A percentile compares a stretch with the other conserved stretches of the same genome.
Evolutionary conservation across 2,329 filamentous ascomycete genomes (phyloP).

Genomic region (Orbilia brochopaga): DNA sequence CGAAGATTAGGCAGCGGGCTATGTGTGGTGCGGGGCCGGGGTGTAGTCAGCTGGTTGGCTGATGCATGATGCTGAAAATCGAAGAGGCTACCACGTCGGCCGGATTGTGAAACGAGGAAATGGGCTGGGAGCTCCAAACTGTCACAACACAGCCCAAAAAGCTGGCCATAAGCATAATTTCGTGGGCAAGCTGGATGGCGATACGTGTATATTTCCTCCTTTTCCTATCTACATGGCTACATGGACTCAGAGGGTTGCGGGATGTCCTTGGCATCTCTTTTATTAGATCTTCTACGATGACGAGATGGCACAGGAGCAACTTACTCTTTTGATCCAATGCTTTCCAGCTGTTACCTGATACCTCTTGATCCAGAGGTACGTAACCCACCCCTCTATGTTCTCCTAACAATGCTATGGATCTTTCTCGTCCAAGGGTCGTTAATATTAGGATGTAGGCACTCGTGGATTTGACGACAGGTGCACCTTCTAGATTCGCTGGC

Average conservation of each 20-base stretch:
- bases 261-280: too few species aligned
- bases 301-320: too few species aligned
- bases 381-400: too few species aligned
- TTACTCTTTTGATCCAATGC: too few species aligned
- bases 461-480: not conserved
- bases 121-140: slow-evolving; percentile 2
- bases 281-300: too few species aligned
- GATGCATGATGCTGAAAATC: not conserved
- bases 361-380: too few species aligned
- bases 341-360: too few species aligned
- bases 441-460: not conserved
- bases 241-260: too few species aligned
- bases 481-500: not conserved
- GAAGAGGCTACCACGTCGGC: slow-evolving; percentile 14
- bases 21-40: not conserved
- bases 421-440: not conserved
- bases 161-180: not conserved
- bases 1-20: slow-evolving; percentile 16
- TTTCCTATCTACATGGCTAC: too few species aligned
- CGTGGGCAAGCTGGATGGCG: too few species aligned
- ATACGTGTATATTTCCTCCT: too few species aligned
- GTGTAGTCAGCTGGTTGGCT: not conserved
- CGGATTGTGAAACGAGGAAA: slow-evolving; percentile 29
- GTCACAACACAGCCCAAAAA: slow-evolving; percentile 27
- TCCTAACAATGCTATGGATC: not conserved